These are phyloP conservation scores for Saposhnikovia divaricata DNA, from an alignment of 129 eudicot genomes.

Conservation along the genomic window DNA sequence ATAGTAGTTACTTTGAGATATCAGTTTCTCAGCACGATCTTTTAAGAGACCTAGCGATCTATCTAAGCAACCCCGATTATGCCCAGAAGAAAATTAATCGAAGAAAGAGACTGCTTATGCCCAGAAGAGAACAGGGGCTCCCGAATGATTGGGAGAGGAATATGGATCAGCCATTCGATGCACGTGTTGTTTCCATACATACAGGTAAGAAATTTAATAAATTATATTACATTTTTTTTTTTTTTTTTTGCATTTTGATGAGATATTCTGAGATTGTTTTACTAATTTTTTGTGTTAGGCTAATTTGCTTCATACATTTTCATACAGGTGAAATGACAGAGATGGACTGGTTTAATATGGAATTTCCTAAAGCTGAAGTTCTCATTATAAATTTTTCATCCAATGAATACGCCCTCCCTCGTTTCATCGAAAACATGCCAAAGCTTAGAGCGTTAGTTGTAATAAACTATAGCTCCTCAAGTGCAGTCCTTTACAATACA, in stretches of 20 bases:
- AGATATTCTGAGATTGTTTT: neutral
- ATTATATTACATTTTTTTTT: neutral
- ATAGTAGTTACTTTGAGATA: constrained; percentile 64
- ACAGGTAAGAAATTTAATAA: constrained; percentile 40
- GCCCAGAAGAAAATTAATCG: constrained; percentile 36
- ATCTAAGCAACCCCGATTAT: constrained; percentile 52
- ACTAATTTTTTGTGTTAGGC: neutral
- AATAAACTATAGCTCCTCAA: constrained; percentile 54
- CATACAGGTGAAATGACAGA: constrained; percentile 75
- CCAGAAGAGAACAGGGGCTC: constrained; percentile 58
- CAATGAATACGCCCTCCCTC: constrained; percentile 56
- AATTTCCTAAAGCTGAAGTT: constrained; percentile 90
- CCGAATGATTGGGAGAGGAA: constrained; percentile 96
- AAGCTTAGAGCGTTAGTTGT: constrained; percentile 63
- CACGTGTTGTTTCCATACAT: constrained; percentile 68
- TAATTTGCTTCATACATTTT: neutral
- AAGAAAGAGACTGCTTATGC: constrained; percentile 68
- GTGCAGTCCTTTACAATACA: constrained; percentile 48
- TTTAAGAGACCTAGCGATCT: constrained; percentile 75
- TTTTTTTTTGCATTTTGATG: neutral
- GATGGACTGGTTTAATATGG: constrained; percentile 70
- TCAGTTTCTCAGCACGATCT: constrained; percentile 88
- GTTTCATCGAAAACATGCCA: constrained; percentile 74
- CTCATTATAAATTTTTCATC: constrained; percentile 66
- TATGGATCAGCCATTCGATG: constrained; percentile 58